A percentile compares a stretch with the other conserved stretches of the same genome.
These are phyloP conservation scores for Knoxdaviesia proteae DNA, from an alignment of 2,329 filamentous ascomycete species.

Conservation along the genomic window DNA sequence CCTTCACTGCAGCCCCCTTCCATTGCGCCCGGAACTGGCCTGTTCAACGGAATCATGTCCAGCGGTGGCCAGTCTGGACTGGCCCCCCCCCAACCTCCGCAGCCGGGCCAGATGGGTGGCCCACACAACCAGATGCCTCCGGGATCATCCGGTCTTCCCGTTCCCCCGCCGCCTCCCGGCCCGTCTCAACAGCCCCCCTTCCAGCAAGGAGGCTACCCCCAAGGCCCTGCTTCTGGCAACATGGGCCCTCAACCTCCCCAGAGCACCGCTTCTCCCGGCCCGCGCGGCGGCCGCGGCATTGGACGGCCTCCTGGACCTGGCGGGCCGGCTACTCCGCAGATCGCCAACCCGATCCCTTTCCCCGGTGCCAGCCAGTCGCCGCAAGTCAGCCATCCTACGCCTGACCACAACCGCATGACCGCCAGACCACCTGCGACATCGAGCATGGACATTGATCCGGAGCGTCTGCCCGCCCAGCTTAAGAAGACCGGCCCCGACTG, in stretches of 20 bases:
- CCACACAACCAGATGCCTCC: slow-evolving; percentile 27
- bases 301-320: slow-evolving; percentile 43
- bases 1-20: slow-evolving; percentile 73
- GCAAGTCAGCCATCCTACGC: slow-evolving; percentile 68
- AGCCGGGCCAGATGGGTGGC: slow-evolving; percentile 34
- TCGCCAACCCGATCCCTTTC: slow-evolving; percentile 73
- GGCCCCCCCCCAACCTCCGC: slow-evolving; percentile 56
- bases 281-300: slow-evolving; percentile 46
- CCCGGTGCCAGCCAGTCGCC: slow-evolving; percentile 66
- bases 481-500: slow-evolving; percentile 85
- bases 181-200: slow-evolving; percentile 51
- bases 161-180: slow-evolving; percentile 34
- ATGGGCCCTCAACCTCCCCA: slow-evolving; percentile 70
- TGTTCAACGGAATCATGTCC: slow-evolving; percentile 93
- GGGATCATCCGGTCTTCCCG: slow-evolving; percentile 25
- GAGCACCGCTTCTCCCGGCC: slow-evolving; percentile 71
- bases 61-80: slow-evolving; percentile 68
- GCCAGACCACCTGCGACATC: slow-evolving; percentile 14
- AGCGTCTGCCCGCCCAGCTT: slow-evolving; percentile 62
- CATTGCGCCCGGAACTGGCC: slow-evolving; percentile 74
- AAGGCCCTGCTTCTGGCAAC: slow-evolving; percentile 38
- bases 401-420: slow-evolving; percentile 37
- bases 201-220: slow-evolving; percentile 50
- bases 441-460: slow-evolving; percentile 52
- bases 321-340: slow-evolving; percentile 67